phyloP scores from a whole-genome alignment of 2,329 filamentous ascomycete genomes.

The Dactylellina cionopaga region DNA sequence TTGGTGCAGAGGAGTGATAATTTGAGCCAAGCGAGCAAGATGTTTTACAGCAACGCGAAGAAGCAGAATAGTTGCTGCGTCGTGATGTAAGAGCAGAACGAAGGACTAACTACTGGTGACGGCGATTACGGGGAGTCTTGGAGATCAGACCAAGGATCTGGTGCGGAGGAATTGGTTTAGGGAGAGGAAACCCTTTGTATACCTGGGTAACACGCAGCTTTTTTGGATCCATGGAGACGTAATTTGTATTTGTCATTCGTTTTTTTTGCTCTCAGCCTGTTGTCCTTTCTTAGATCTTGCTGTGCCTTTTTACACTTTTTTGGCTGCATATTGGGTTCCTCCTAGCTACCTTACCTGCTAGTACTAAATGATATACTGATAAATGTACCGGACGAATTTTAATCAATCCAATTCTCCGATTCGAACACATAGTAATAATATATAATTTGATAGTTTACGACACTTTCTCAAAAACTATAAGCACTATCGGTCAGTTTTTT shows the following conservation, averaged over 20 bases:
- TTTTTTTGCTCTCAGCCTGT: slow-evolving; percentile 15
- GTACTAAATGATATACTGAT: background rate
- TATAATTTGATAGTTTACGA: background rate
- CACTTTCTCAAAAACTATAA: no score
- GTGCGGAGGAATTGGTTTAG: background rate
- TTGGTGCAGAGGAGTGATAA: slow-evolving; percentile 93
- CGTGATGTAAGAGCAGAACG: slow-evolving; percentile 68
- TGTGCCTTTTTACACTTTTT: background rate
- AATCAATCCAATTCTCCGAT: no score
- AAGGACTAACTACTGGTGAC: no score
- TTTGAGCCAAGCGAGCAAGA: slow-evolving; percentile 90
- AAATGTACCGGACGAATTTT: background rate
- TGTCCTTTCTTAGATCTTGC: background rate
- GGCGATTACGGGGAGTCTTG: background rate
- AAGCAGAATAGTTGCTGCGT: slow-evolving; percentile 82
- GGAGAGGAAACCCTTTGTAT: no score
- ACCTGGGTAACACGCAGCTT: background rate
- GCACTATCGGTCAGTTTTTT: background rate
- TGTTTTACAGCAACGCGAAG: slow-evolving; percentile 91
- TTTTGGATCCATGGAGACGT: slow-evolving; percentile 1
- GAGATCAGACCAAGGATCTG: background rate
- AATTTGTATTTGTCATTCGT: slow-evolving; percentile 27
- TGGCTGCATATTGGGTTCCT: slow-evolving; percentile 22
- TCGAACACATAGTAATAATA: no score
- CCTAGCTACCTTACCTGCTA: background rate